Conservation (phyloP, 306 rosid species). For the Acacia crassicarpa region DNA sequence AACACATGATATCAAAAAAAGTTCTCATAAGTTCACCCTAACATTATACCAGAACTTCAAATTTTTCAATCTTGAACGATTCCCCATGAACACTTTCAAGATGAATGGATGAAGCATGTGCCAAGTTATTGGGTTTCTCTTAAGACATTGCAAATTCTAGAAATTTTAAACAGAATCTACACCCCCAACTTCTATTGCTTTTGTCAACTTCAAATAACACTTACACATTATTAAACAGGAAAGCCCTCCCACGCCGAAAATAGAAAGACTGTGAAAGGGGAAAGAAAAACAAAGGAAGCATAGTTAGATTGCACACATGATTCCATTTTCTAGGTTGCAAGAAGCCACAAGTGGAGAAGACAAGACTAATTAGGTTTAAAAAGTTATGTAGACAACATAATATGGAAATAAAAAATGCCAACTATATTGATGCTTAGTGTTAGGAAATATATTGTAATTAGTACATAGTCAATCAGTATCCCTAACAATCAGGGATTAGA, state of each 20-base stretch:
- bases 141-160: background rate
- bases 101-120: background rate
- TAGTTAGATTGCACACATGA: conserved; percentile 28
- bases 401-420: conserved; percentile 3
- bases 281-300: conserved; percentile 28
- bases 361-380: background rate
- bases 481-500: too few relatives aligned
- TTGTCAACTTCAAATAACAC: conserved; percentile 27
- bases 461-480: too few relatives aligned
- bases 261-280: conserved; percentile 53
- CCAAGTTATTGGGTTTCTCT: background rate
- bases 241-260: conserved; percentile 68
- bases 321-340: conserved; percentile 15
- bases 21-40: background rate
- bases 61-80: background rate
- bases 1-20: conserved; percentile 26
- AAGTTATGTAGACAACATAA: background rate
- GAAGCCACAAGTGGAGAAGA: background rate
- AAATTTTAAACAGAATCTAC: background rate
- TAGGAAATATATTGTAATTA: too few relatives aligned
- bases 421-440: too few relatives aligned
- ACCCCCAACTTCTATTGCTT: conserved; percentile 1
- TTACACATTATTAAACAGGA: conserved; percentile 72
- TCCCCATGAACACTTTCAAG: background rate
- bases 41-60: background rate